These are phyloP conservation scores for Boletellus deceptivus DNA, from an alignment of 1,284 basidiomycete species.

Conservation along the genomic window DNA sequence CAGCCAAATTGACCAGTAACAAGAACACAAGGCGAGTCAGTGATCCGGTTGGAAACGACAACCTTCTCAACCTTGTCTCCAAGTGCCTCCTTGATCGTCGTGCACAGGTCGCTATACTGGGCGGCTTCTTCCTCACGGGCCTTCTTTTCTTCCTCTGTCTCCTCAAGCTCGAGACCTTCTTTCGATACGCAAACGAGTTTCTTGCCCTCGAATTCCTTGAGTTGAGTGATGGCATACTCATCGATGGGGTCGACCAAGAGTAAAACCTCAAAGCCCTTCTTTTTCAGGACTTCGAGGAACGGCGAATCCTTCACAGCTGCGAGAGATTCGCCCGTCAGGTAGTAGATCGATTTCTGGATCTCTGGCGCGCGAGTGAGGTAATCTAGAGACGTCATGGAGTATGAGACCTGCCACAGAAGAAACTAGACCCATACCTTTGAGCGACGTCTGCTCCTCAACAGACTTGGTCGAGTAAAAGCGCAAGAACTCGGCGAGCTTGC, in stretches of 20 bases:
- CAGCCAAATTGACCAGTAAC: constrained; percentile 99
- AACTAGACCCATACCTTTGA: constrained; percentile 69
- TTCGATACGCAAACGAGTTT: constrained; percentile 98
- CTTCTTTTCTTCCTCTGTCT: constrained; percentile 98
- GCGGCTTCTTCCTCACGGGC: constrained; percentile 85
- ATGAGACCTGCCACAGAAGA: background rate
- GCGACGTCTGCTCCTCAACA: constrained; percentile 87
- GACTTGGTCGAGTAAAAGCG: constrained; percentile 99
- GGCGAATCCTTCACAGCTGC: constrained; percentile 91
- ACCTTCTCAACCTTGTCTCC: constrained; percentile 99
- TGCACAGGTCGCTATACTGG: constrained; percentile 88
- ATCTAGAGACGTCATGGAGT: constrained; percentile 49
- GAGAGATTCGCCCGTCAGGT: constrained; percentile 98
- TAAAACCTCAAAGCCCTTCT: constrained; percentile 99
- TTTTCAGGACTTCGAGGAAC: constrained; percentile 99
- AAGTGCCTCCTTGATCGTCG: constrained; percentile 96
- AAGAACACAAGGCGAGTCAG: constrained; percentile 93
- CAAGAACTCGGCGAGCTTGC: constrained; percentile 99
- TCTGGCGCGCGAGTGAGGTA: constrained; percentile 99
- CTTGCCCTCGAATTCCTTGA: constrained; percentile 99
- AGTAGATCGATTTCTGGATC: constrained; percentile 99
- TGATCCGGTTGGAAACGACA: constrained; percentile 96
- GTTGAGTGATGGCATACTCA: constrained; percentile 95
- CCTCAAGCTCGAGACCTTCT: constrained; percentile 99
- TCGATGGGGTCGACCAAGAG: constrained; percentile 98